Evolutionary conservation across 2,329 filamentous ascomycete species (phyloP).

Genomic region (Alternaria triticimaculans): DNA sequence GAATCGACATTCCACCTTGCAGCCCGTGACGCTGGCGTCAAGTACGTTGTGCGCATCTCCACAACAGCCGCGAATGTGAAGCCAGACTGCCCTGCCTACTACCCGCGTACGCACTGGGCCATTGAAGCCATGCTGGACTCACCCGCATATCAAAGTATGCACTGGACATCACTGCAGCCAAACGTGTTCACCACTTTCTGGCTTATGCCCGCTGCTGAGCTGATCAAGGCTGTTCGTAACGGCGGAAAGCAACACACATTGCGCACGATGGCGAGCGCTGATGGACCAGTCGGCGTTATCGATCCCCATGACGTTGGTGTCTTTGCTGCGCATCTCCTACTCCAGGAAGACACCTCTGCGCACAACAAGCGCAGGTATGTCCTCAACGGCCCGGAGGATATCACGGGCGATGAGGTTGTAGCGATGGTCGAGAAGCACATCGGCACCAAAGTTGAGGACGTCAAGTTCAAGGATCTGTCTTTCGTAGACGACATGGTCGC

Average conservation of each 20-base stretch:
- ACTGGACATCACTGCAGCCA: constrained; percentile 24
- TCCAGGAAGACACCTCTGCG: constrained; percentile 7
- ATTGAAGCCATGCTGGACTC: constrained; percentile 19
- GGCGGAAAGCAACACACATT: constrained; percentile 13
- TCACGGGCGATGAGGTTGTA: constrained; percentile 19
- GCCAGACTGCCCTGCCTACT: constrained; percentile 19
- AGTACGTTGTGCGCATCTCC: constrained; percentile 26
- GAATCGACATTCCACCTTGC: constrained; percentile 24
- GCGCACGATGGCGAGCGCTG: not conserved
- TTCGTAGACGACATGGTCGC: constrained; percentile 18
- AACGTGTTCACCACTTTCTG: constrained; percentile 12
- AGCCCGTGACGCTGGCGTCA: constrained; percentile 15
- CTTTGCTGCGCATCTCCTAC: constrained; percentile 21
- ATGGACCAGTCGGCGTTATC: constrained; percentile 15
- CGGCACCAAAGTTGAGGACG: constrained; percentile 16
- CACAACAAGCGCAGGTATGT: constrained; percentile 23
- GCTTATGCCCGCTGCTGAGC: constrained; percentile 6
- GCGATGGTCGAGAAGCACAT: constrained; percentile 19
- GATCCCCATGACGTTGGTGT: constrained; percentile 23
- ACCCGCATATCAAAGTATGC: not conserved
- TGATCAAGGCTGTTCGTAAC: constrained; percentile 10
- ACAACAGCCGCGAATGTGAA: constrained; percentile 19
- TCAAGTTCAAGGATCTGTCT: constrained; percentile 16
- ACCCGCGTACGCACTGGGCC: constrained; percentile 24
- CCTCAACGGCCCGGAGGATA: constrained; percentile 22